These are phyloP conservation scores for Fusarium temperatum DNA, from an alignment of 2,329 filamentous ascomycete species.

Conservation along the genomic window DNA sequence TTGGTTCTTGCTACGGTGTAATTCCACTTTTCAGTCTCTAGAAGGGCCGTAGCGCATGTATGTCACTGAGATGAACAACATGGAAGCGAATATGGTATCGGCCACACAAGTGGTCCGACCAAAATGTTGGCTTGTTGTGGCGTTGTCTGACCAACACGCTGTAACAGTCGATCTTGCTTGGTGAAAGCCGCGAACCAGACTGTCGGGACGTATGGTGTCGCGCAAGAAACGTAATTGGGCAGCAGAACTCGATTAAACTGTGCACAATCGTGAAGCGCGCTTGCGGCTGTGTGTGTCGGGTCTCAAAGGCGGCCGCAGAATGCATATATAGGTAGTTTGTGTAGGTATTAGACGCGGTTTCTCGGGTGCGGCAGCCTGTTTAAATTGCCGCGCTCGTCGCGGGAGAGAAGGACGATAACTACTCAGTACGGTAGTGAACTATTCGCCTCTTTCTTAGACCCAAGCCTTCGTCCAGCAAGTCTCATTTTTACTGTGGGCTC, in stretches of 20 bases:
- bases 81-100: neutral
- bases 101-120: slow-evolving; percentile 10
- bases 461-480: neutral
- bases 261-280: slow-evolving; percentile 19
- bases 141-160: slow-evolving; percentile 31
- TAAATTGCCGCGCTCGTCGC: neutral
- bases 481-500: neutral
- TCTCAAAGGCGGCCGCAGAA: slow-evolving; percentile 9
- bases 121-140: slow-evolving; percentile 31
- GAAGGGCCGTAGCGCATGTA: neutral
- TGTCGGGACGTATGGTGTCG: slow-evolving; percentile 34
- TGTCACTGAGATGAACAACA: neutral
- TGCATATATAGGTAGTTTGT: slow-evolving; percentile 2
- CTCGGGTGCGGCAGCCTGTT: neutral
- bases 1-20: neutral
- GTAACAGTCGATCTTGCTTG: slow-evolving; percentile 38
- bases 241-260: slow-evolving; percentile 14
- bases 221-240: slow-evolving; percentile 33
- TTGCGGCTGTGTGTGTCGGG: slow-evolving; percentile 1
- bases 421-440: neutral
- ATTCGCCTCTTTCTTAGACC: neutral
- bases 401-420: neutral
- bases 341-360: slow-evolving; percentile 10
- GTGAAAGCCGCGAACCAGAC: slow-evolving; percentile 35
- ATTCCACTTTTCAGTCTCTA: neutral